Evolutionary conservation across 2,329 filamentous ascomycete species (phyloP).

Genomic region (Curvularia verruculosa): DNA sequence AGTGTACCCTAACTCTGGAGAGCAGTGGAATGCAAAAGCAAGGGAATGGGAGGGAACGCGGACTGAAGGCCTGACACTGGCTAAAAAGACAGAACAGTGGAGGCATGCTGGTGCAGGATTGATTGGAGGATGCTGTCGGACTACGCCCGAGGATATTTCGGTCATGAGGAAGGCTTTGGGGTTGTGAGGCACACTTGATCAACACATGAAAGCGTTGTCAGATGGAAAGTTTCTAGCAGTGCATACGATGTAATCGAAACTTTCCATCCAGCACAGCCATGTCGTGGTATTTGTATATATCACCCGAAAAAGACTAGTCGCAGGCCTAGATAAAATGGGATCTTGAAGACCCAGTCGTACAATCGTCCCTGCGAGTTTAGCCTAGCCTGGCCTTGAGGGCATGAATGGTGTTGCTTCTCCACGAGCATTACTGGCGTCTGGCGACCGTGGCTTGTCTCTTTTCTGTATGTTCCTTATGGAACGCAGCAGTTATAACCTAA

Average conservation of each 20-base stretch:
- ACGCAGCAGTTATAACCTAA: background rate
- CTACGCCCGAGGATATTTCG: constrained; percentile 51
- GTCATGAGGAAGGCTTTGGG: constrained; percentile 38
- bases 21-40: constrained; percentile 52
- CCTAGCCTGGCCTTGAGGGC: background rate
- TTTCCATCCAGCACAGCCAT: background rate
- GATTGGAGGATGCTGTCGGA: constrained; percentile 57
- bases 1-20: constrained; percentile 56
- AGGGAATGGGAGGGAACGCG: constrained; percentile 45
- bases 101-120: constrained; percentile 48
- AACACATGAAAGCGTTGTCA: background rate
- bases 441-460: background rate
- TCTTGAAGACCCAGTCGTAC: background rate
- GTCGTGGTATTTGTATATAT: background rate
- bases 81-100: constrained; percentile 43
- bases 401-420: background rate
- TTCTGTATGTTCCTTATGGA: background rate
- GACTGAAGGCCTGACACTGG: constrained; percentile 30
- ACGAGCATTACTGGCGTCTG: background rate
- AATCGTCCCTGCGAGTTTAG: background rate
- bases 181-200: background rate
- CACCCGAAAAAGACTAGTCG: background rate
- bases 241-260: background rate
- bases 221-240: background rate
- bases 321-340: background rate